Percentiles rank a stretch among this genome's conserved stretches.
Evolutionary conservation across 164 flowering plant genomes (phyloP).

Genomic region (Platanus orientalis): DNA sequence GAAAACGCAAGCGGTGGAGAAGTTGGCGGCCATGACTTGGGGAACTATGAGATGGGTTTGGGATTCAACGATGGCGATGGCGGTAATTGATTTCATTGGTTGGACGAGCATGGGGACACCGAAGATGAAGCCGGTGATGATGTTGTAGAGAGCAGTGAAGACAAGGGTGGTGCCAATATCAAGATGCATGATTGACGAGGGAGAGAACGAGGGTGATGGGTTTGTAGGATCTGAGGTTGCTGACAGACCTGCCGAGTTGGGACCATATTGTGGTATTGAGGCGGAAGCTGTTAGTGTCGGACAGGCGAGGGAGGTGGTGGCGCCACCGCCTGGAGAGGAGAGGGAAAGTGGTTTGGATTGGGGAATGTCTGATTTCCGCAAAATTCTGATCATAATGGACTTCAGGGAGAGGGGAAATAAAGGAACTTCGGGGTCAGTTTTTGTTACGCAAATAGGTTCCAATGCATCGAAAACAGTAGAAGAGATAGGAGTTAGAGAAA

Average conservation of each 20-base stretch:
- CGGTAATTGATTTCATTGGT: constrained; percentile 94
- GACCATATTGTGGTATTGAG: constrained; percentile 48
- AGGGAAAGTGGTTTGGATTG: constrained; percentile 12
- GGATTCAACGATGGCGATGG: constrained; percentile 75
- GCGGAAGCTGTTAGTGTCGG: constrained; percentile 31
- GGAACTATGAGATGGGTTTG: constrained; percentile 50
- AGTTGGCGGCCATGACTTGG: constrained; percentile 78
- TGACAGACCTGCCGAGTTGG: constrained; percentile 75
- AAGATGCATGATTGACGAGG: constrained; percentile 53
- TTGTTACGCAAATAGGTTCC: too few relatives aligned
- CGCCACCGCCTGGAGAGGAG: constrained; percentile 20
- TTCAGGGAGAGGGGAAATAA: too few relatives aligned
- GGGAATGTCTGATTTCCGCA: too few relatives aligned
- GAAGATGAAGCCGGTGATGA: constrained; percentile 72
- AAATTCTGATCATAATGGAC: too few relatives aligned
- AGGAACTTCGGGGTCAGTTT: too few relatives aligned
- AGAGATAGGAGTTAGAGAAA: too few relatives aligned
- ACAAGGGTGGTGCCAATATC: constrained; percentile 73
- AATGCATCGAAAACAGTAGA: too few relatives aligned
- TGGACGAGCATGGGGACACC: constrained; percentile 92
- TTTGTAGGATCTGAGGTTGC: constrained; percentile 86
- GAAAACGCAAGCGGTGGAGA: constrained; percentile 59
- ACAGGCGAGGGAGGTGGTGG: constrained; percentile 21
- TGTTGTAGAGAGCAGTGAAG: constrained; percentile 79
- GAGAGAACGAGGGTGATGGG: constrained; percentile 73